Evolutionary conservation across 2,329 filamentous ascomycete species (phyloP).

Genomic region (Escovopsis sp.): DNA sequence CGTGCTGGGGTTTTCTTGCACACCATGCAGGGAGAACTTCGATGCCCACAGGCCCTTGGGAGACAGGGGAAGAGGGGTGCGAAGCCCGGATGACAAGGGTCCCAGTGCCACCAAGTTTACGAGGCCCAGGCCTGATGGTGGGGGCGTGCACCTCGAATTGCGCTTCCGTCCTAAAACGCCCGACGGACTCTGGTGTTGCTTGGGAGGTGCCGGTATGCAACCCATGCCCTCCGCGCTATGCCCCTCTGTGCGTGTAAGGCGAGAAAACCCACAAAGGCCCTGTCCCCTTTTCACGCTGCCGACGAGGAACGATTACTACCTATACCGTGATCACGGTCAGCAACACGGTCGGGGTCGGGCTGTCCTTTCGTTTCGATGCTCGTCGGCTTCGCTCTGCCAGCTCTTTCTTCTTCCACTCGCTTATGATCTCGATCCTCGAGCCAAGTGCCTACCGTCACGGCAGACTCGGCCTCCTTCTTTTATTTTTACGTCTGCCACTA

Average conservation of each 20-base stretch:
- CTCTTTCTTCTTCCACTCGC: not conserved
- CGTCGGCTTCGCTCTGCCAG: not conserved
- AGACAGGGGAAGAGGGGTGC: no score
- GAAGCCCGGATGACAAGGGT: not conserved
- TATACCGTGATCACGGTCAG: not conserved
- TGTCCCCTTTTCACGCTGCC: conserved; percentile 1
- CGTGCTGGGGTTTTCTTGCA: no score
- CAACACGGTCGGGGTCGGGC: not conserved
- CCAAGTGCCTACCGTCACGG: not conserved
- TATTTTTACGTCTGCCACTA: no score
- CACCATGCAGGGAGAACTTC: no score
- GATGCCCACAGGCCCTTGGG: no score
- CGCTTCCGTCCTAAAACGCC: not conserved
- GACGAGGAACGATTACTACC: conserved; percentile 1
- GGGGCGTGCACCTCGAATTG: conserved; percentile 1
- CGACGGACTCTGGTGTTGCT: conserved; percentile 3
- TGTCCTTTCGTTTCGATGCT: not conserved
- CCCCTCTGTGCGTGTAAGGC: not conserved
- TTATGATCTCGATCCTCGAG: not conserved
- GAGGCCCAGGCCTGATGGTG: not conserved
- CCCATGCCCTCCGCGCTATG: not conserved
- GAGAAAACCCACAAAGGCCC: conserved; percentile 3
- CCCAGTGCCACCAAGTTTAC: not conserved
- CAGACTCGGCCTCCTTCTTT: no score
- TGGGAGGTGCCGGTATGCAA: not conserved